Base-by-base conservation (phyloP, 2,329 filamentous ascomycete species). In the Pseudogymnoascus destructans region DNA sequence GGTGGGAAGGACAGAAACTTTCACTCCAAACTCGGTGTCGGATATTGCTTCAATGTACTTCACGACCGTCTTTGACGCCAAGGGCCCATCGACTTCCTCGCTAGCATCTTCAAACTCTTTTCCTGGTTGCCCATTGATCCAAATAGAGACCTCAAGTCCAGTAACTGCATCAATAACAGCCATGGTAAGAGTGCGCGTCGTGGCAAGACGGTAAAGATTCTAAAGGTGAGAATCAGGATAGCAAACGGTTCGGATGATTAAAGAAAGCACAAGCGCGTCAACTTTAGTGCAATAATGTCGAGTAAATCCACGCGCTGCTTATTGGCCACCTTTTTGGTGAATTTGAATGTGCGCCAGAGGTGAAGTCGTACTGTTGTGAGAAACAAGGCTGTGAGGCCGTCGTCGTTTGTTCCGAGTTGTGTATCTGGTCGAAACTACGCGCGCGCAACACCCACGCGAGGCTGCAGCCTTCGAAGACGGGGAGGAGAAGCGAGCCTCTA, bases 131-230 rank as follows among this genome's bases (percentile, higher is more conserved):
- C 61, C 62, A 19, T 65, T 58, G 11, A 65, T 62, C n/a, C 55
- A 60, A 25, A 69, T 42, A 0, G 62, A 64, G 15, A 68, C 60
- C 13, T 65, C 63, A 2, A 69, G 8, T 2, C 63, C 66, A 0
- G 60, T 61, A 1, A 68, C n/a, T 5, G 60, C 61, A 10, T 60
- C 15, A 19, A 67, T 59, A 17, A 69, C 56, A 2, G 65, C 66
- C 67, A 69, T 69, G 15, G 2, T 52, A 15, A 30, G 13, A n/a
- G 5, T 17, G 1, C 3, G 2, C 7, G 46, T 17, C 6, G 46
- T 52, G 46, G 0, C n/a, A 30, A 52, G 25, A 19, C 5, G 25
- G n/a, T 19, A 19, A 17, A 19, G 17, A n/a, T n/a, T n/a, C n/a
- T n/a, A 40, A 6, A 5, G 9, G 15, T 52, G 25, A 52, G 46